These are phyloP conservation scores for Emergomyces africanus DNA, from an alignment of 2,329 filamentous ascomycete species.

Conservation along the genomic window DNA sequence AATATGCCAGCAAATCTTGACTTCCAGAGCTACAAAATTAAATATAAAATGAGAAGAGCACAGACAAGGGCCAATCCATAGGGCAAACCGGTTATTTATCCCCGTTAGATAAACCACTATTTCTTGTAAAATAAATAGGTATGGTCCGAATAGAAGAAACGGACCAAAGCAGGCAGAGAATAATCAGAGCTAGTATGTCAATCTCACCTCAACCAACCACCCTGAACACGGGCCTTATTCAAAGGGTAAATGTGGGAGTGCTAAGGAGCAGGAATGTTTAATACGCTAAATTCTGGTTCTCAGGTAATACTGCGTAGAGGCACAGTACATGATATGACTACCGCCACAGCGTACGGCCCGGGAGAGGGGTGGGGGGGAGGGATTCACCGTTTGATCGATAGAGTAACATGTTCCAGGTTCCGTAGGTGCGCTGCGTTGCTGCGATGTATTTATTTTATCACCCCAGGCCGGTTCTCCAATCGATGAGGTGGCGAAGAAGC, in stretches of 20 bases:
- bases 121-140: not conserved
- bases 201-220: too few relatives aligned
- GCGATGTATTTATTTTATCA: constrained; percentile 22
- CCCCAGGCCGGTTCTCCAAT: too few relatives aligned
- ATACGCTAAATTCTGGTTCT: not conserved
- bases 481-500: too few relatives aligned
- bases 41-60: not conserved
- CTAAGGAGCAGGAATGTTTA: not conserved
- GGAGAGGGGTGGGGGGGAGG: not conserved
- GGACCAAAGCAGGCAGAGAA: not conserved
- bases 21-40: not conserved
- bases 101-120: too few relatives aligned
- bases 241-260: too few relatives aligned
- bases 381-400: not conserved
- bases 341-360: not conserved
- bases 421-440: not conserved
- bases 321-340: not conserved
- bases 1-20: not conserved
- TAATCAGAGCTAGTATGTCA: too few relatives aligned
- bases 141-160: not conserved
- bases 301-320: not conserved
- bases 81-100: not conserved
- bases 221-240: too few relatives aligned
- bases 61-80: not conserved
- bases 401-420: not conserved